Evolutionary conservation across 2,329 filamentous ascomycete genomes (phyloP), one percentile per base, ranked within the genome.

Genomic region (Ceratocystiopsis brevicomis): DNA sequence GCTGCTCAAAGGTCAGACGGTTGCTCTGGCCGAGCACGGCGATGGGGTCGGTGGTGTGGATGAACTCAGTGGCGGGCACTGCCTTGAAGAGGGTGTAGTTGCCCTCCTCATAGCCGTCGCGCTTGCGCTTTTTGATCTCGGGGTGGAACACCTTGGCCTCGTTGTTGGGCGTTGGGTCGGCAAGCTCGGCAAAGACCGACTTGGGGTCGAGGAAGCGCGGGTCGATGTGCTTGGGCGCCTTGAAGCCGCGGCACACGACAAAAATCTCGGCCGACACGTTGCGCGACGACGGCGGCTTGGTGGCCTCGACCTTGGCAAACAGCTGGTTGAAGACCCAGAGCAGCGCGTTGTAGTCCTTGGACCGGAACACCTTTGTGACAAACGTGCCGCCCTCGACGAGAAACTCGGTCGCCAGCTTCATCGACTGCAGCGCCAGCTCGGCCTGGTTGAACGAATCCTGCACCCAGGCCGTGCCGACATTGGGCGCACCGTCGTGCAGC

Each of bases 241-340:
- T 96, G 68, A 77, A 98, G 17, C 88, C 90, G 51, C 80, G 76
- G 62, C 88, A 96, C 33, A 98, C 90, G 50, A 96, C 88, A 66
- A 98, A 98, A 37, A 96, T 96, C 67, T 98, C 90, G 51, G 90
- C 90, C 9, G 86, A 95, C 42, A 98, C 88, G 55, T 93, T 95
- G 66, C 90, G 73, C 10, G 85, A 94, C 0, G 86, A 93, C 0
- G 90, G 90, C 4, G 90, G 90, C 61, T 98, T 98, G 6, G 90
- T 98, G 40, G 92, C 88, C 58, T 98, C 88, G 49, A 98, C 90
- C 51, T 90, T 92, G 40, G 72, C 71, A 65, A 98, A 98, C 1
- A 98, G 70, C 60, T 98, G 90, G 58, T 94, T 94, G 66, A 96
- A 86, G 33, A 96, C 87, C 90, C 90, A 98, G 40, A 96, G 71